Evolutionary conservation across 768 basidiomycete species (phyloP), one percentile per base, ranked within the genome.

Genomic region (Cystofilobasidium ferigula): DNA sequence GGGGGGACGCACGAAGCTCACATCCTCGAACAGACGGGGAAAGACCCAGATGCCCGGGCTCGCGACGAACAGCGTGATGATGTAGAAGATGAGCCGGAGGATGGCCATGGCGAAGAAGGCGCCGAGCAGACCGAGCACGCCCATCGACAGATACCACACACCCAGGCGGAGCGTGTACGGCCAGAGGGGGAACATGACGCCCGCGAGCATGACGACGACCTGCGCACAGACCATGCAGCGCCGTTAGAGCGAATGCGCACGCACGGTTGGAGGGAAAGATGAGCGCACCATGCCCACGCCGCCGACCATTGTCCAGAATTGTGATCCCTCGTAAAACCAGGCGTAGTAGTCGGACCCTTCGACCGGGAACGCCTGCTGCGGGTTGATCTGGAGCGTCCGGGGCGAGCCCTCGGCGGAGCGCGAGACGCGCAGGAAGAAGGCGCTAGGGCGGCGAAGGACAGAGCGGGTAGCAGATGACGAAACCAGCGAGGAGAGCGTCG

Each of bases 171-270:
- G 84, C 71, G 84, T 85, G 57, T 87, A 84, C 1, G 95, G 95
- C 95, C 95, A 99, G 20, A 99, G 82, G 4, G 95, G 95, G 84
- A 95, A 99, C 92, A 99, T 95, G 73, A 97, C 93, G 1, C 89
- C 93, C 6, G 87, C 92, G 48, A 99, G 85, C 81, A 98, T 90
- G 74, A 97, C 80, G 47, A 81, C 83, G 66, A 98, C 64, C 64
- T 65, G 14, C 22, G 30, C n/a, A 30, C 38, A 14, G 28, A 16
- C 8, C 5, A 32, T 7, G 7, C 40, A 60, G 42, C 30, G 20
- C 30, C 26, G 28, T 61, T 28, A 61, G 59, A 24, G 26, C 24
- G 28, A 32, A 26, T 2, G 30, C 38, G 20, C 14, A 10, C 8
- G 20, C 10, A 7, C 14, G 16, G 42, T 5, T 9, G 12, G 12